Conservation (phyloP, 129 eudicot genomes). For the Artemisia annua region DNA sequence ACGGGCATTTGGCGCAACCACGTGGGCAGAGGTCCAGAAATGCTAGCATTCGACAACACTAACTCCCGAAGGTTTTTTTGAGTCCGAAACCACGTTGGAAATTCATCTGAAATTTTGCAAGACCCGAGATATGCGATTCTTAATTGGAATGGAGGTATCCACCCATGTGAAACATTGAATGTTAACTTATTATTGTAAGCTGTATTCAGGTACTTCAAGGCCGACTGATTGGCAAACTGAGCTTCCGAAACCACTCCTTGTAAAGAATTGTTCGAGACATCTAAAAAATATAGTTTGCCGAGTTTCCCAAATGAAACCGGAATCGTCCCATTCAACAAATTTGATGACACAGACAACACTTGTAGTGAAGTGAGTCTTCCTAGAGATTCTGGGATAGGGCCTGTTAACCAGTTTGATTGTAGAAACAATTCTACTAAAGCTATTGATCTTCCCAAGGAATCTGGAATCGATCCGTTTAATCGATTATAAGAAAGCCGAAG, state of each 20-base stretch:
- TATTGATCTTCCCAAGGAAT: background rate
- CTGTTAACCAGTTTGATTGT: background rate
- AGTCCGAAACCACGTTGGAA: constrained; percentile 33
- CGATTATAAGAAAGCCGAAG: constrained; percentile 22
- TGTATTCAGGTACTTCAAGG: background rate
- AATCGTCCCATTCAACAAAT: constrained; percentile 17
- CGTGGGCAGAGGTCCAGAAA: constrained; percentile 18
- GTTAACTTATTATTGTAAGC: background rate
- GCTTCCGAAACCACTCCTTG: constrained; percentile 26
- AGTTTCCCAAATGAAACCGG: constrained; percentile 18
- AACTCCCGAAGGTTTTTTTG: constrained; percentile 9
- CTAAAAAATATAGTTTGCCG: background rate
- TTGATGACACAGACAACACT: constrained; percentile 9
- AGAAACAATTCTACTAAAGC: background rate
- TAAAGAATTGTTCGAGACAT: constrained; percentile 20
- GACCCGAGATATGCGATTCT: background rate
- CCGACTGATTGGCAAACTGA: constrained; percentile 17
- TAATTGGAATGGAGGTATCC: constrained; percentile 21
- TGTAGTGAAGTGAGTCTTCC: background rate
- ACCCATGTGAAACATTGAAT: background rate
- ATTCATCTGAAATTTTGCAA: constrained; percentile 5
- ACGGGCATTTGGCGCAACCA: background rate
- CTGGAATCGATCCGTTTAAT: constrained; percentile 10
- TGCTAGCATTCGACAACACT: constrained; percentile 17
- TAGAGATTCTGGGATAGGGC: constrained; percentile 14